These are phyloP conservation scores for Blastobotrys chiropterorum DNA, from an alignment of 805 yeast species.

Conservation along the genomic window DNA sequence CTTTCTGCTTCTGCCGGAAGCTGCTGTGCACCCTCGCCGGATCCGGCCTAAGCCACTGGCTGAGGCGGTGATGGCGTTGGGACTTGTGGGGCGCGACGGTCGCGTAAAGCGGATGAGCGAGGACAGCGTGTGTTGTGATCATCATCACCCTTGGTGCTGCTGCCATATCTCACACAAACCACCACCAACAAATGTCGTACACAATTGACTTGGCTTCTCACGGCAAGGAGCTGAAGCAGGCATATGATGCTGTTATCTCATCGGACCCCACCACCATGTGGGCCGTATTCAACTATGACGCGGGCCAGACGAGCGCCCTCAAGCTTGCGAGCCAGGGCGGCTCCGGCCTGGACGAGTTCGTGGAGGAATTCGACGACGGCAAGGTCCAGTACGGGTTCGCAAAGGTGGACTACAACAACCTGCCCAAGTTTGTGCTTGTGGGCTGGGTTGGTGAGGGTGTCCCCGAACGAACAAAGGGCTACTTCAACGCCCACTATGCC, in stretches of 20 bases:
- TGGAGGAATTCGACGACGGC: slow-evolving; percentile 77
- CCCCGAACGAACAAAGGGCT: slow-evolving; percentile 46
- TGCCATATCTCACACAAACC: too few species aligned
- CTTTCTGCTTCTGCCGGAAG: too few species aligned
- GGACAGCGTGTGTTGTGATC: too few species aligned
- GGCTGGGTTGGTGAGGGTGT: slow-evolving; percentile 97
- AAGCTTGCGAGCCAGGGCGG: slow-evolving; percentile 33
- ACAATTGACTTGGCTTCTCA: slow-evolving; percentile 55
- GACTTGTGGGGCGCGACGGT: too few species aligned
- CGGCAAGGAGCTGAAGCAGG: slow-evolving; percentile 66
- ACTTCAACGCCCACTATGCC: slow-evolving; percentile 37
- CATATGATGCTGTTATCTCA: slow-evolving; percentile 72
- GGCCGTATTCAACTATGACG: slow-evolving; percentile 75
- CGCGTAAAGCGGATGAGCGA: too few species aligned
- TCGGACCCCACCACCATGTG: slow-evolving; percentile 68
- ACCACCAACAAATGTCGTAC: slow-evolving; percentile 33
- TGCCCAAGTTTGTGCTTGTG: slow-evolving; percentile 71
- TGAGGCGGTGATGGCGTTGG: too few species aligned
- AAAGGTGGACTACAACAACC: slow-evolving; percentile 85
- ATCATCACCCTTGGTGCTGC: too few species aligned
- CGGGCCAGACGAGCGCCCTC: slow-evolving; percentile 39
- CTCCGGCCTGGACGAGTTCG: slow-evolving; percentile 62
- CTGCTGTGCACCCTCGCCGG: too few species aligned
- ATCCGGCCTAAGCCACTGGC: too few species aligned
- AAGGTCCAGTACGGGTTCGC: slow-evolving; percentile 86